Base-by-base conservation (phyloP, 1,284 basidiomycete species). In the Termitomyces sp. region DNA sequence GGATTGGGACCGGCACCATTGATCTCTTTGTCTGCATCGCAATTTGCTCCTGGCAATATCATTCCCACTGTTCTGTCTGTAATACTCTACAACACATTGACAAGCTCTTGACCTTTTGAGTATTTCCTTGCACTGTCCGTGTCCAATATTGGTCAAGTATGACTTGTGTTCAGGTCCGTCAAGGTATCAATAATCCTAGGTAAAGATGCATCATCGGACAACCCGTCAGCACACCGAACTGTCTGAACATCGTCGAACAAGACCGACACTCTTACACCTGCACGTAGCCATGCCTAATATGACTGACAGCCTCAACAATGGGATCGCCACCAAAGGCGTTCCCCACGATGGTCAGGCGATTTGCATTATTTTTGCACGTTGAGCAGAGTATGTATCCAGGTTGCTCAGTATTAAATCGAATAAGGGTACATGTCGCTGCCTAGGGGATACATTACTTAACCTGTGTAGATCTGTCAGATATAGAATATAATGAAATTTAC, bases 1-100 rank as follows among this genome's bases (percentile, higher is more conserved):
- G n/a, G 80, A 83, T 55, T 81, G 80, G 74, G 76, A 76, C 59
- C 70, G 74, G 38, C 70, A 73, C 62, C 74, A 75, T 59, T 77
- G 49, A 68, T 50, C 5, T 38, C 7, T 28, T 26, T 52, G 28
- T 48, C 49, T 58, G 50, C 56, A 57, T 53, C 44, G 49, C 41
- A 44, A 54, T 47, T 51, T 43, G 31, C 24, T 24, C 38, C 24
- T 52, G 40, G 37, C 28, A 31, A 33, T 9, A 21, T 33, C 10
- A 16, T 28, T 18, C 11, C 18, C 44, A 26, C 49, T n/a, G 14
- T 21, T 26, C 24, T 26, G 18, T 34, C n/a, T 28, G 11, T 21
- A 7, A 8, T 2, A 43, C 2, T 19, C 45, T 14, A 57, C 21
- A 53, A 50, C 39, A 50, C 5, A 11, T 31, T 33, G 13, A 45